These are phyloP conservation scores for Hemisphaericaspora subhashii DNA, from an alignment of 1,139 yeast genomes.

Conservation along the genomic window DNA sequence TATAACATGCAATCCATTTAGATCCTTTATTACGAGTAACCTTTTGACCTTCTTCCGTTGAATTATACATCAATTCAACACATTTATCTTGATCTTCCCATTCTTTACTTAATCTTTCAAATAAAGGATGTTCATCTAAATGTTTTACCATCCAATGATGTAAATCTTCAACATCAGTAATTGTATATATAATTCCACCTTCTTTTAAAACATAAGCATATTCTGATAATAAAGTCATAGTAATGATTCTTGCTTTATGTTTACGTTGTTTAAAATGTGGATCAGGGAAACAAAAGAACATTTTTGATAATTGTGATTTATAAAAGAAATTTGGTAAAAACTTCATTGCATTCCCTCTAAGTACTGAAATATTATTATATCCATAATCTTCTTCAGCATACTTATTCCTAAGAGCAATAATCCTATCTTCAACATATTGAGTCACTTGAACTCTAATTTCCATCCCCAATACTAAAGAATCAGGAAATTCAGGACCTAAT, in stretches of 20 bases:
- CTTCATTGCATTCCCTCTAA: slow-evolving; percentile 97
- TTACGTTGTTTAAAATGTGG: slow-evolving; percentile 97
- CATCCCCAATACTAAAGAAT: slow-evolving; percentile 82
- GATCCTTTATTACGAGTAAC: slow-evolving; percentile 86
- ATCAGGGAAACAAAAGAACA: slow-evolving; percentile 98
- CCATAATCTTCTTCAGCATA: slow-evolving; percentile 22
- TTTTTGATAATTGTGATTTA: slow-evolving; percentile 77
- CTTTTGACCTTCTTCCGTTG: slow-evolving; percentile 97
- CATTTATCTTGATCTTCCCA: slow-evolving; percentile 83
- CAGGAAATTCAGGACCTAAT: slow-evolving; percentile 74
- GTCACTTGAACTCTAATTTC: slow-evolving; percentile 98
- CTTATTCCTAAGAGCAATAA: slow-evolving; percentile 73
- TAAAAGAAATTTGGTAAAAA: slow-evolving; percentile 90
- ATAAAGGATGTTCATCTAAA: slow-evolving; percentile 85
- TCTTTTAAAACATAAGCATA: slow-evolving; percentile 88
- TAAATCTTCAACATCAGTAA: slow-evolving; percentile 91
- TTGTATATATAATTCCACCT: slow-evolving; percentile 88
- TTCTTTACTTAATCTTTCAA: slow-evolving; percentile 72
- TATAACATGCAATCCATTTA: slow-evolving; percentile 87
- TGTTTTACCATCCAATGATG: slow-evolving; percentile 97
- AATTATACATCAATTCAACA: slow-evolving; percentile 81
- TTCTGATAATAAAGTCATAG: slow-evolving; percentile 83
- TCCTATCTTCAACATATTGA: slow-evolving; percentile 93
- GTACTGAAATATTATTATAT: slow-evolving; percentile 83
- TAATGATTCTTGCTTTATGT: slow-evolving; percentile 94